Evolutionary conservation across 2,329 filamentous ascomycete genomes (phyloP).

Genomic region (Clarireedia hainanense): DNA sequence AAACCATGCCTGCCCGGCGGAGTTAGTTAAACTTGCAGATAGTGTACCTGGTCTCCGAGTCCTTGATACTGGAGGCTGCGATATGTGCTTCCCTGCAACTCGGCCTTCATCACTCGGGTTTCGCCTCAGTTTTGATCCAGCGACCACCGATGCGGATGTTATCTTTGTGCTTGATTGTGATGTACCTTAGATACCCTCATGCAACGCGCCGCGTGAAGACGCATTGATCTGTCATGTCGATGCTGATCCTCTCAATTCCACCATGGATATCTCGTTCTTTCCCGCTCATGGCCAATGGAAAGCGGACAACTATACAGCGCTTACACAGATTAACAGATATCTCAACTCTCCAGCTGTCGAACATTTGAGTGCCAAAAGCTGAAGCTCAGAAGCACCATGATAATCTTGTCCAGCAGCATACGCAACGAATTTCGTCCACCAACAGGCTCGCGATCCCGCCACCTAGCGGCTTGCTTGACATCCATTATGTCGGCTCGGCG

Average conservation of each 20-base stretch:
- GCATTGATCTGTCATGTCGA: conserved; percentile 54
- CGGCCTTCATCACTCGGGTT: conserved; percentile 61
- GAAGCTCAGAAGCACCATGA: not conserved
- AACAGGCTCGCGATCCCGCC: not conserved
- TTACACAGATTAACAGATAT: conserved; percentile 60
- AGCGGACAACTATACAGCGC: conserved; percentile 51
- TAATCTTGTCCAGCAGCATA: conserved; percentile 8
- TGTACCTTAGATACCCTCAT: conserved; percentile 76
- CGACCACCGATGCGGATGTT: conserved; percentile 66
- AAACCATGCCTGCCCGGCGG: conserved; percentile 51
- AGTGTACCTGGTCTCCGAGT: conserved; percentile 58
- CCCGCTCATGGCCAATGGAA: conserved; percentile 54
- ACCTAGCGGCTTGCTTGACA: not conserved
- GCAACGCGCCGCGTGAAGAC: conserved; percentile 37
- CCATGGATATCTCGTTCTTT: conserved; percentile 67
- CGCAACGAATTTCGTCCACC: not conserved
- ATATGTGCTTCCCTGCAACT: conserved; percentile 68
- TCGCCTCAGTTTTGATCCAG: conserved; percentile 63
- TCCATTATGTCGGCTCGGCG: not conserved
- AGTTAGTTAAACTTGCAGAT: conserved; percentile 59
- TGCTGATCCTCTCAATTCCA: conserved; percentile 55
- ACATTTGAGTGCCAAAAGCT: conserved; percentile 32
- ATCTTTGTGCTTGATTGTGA: conserved; percentile 82
- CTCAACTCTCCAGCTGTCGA: conserved; percentile 36
- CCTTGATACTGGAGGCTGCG: conserved; percentile 64